Evolutionary conservation across 768 basidiomycete species (phyloP).

Genomic region (Gyrodon lividus): DNA sequence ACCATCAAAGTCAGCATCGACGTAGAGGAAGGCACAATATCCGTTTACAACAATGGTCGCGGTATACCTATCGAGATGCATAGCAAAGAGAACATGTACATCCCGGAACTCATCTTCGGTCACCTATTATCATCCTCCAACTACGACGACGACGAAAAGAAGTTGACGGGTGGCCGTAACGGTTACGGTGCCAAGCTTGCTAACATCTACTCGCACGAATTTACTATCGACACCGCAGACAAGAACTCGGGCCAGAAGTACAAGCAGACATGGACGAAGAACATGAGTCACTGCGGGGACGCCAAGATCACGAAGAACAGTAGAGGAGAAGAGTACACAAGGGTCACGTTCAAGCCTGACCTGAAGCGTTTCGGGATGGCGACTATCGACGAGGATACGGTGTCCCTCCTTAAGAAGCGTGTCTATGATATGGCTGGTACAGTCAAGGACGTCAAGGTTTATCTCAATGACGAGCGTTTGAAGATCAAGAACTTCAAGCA

Average conservation of each 20-base stretch:
- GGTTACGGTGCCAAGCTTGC: slow-evolving; percentile 98
- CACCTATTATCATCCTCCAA: slow-evolving; percentile 93
- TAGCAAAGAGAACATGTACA: slow-evolving; percentile 87
- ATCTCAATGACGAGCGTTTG: slow-evolving; percentile 85
- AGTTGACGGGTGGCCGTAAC: slow-evolving; percentile 96
- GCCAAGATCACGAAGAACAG: slow-evolving; percentile 93
- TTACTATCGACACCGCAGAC: slow-evolving; percentile 94
- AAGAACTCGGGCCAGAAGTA: slow-evolving; percentile 85
- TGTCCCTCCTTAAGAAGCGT: slow-evolving; percentile 85
- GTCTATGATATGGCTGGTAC: slow-evolving; percentile 99
- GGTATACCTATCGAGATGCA: slow-evolving; percentile 99
- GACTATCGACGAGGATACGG: slow-evolving; percentile 85
- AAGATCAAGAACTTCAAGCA: slow-evolving; percentile 96
- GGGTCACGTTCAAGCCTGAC: slow-evolving; percentile 91
- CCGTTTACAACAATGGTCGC: slow-evolving; percentile 91
- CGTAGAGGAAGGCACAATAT: slow-evolving; percentile 79
- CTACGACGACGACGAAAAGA: slow-evolving; percentile 99
- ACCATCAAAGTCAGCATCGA: slow-evolving; percentile 87
- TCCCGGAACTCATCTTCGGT: slow-evolving; percentile 97
- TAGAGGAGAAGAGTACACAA: slow-evolving; percentile 88
- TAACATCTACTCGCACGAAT: slow-evolving; percentile 97
- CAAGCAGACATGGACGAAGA: slow-evolving; percentile 90
- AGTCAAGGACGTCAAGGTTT: slow-evolving; percentile 89
- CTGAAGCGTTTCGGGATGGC: slow-evolving; percentile 91
- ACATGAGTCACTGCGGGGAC: slow-evolving; percentile 86